Evolutionary conservation across 2,329 filamentous ascomycete genomes (phyloP).

Genomic region (Ceratocystis albifundus): DNA sequence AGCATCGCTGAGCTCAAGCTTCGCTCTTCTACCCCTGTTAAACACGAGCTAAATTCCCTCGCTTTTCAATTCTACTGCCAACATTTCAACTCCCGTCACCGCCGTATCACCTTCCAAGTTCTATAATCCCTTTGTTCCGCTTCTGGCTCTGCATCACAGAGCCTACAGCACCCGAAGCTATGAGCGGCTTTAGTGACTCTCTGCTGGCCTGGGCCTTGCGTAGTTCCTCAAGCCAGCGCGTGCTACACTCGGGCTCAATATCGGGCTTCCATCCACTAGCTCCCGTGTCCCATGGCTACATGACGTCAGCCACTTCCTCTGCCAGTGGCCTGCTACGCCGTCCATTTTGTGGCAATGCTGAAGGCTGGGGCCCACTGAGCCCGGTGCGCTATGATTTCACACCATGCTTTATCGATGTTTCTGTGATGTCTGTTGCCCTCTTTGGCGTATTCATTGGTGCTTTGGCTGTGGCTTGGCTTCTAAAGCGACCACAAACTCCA

Average conservation of each 20-base stretch:
- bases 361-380: conserved; percentile 94
- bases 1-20: no score
- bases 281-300: conserved; percentile 44
- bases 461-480: conserved; percentile 67
- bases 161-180: conserved; percentile 10
- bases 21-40: no score
- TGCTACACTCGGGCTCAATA: conserved; percentile 49
- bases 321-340: conserved; percentile 44
- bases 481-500: conserved; percentile 54
- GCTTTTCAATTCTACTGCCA: no score
- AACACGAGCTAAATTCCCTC: no score
- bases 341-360: conserved; percentile 72
- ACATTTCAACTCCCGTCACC: no score
- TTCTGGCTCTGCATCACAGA: conserved; percentile 10
- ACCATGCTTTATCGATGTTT: conserved; percentile 91
- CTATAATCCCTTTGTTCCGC: not conserved
- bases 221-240: conserved; percentile 34
- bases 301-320: conserved; percentile 31
- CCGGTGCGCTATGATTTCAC: conserved; percentile 84
- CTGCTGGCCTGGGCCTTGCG: conserved; percentile 19
- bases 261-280: conserved; percentile 43
- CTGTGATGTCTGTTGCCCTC: conserved; percentile 64
- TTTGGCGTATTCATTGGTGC: conserved; percentile 71
- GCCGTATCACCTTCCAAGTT: not conserved
- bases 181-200: conserved; percentile 22